Evolutionary conservation across 768 basidiomycete species (phyloP), one percentile per base, ranked within the genome.

Genomic region (Suillus hirtellus): DNA sequence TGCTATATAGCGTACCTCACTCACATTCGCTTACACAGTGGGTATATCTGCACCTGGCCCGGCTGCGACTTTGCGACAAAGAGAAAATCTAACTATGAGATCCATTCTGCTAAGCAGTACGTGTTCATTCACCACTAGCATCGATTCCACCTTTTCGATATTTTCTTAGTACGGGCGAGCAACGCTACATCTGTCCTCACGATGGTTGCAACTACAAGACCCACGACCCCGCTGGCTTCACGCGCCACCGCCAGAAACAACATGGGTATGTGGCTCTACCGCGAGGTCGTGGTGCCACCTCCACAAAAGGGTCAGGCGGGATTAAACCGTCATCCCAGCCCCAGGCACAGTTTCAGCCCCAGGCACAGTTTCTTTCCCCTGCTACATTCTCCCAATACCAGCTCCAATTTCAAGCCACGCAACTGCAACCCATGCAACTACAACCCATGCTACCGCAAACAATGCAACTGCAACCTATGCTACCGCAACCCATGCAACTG

Each of bases 41-140:
- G 68, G 10, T 64, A 68, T 21, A 46, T 37, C 34, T 75, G 72
- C 60, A 44, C 54, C 38, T 52, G 53, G 9, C 5, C 66, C 1
- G 4, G 11, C 19, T 73, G 72, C 24, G 12, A 21, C 1, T 73
- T 70, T 31, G 53, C 52, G 7, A 67, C 66, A 21, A 49, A 65
- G 17, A 63, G 60, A 14, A 72, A 64, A 59, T 67, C 61, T 55
- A 70, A 67, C 43, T 66, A 74, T 0, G 6, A 2, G 0, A 66
- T 75, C 11, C 74, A 74, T 47, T 15, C 52, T 1, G 64, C 49
- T 15, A 64, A 1, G 31, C 72, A 73, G 72, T 73, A 52, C 35
- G 69, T 55, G 12, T 21, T 27, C 1, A 19, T 31, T 42, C 38
- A 19, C 4, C 1, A 4, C 15, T 19, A 5, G 24, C 54, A 44